Base-by-base conservation (phyloP, 164 flowering plant species). In the Protea cynaroides region DNA sequence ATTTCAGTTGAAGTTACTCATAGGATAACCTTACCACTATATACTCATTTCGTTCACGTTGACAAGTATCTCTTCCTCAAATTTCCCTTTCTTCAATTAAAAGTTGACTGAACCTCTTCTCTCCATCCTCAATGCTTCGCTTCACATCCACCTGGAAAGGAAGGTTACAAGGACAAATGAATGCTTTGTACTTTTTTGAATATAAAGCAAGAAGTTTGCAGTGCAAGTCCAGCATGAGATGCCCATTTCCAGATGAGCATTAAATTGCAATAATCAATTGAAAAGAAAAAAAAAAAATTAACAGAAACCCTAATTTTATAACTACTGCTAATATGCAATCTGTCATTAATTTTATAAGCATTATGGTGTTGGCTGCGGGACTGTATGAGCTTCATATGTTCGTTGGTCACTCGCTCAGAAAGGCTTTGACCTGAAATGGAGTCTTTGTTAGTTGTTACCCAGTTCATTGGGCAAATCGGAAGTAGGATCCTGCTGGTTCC, bases 31-130 rank as follows among this genome's bases (percentile, higher is more conserved):
- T 62, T 84, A 94, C 99, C 95, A 94, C 96, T 56, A 94, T 91
- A 72, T 89, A 91, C 78, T 94, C 99, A 62, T 91, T 91, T 74
- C 88, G 78, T 94, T 91, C 52, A 91, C 90, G 78, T 89, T 94
- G 56, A 91, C 96, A 47, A 94, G 88, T n/a, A 97, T 94, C 79
- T 91, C 99, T 70, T 94, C 99, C 63, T 91, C 96, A 74, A 94
- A 91, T 70, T 94, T 94, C 0, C 92, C 97, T 79, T 78, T 91
- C 99, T 77, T 94, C 99, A 71, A 88, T 85, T 21, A 93, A 91
- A 34, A 94, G 88, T 70, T 84, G 83, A 80, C 89, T 94, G 71
- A 94, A 91, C 38, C 85, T 80, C 62, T 81, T 86, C 70, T 94
- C 97, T 10, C 95, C 96, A 56, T 83, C 96, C 61, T 91, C 92